Evolutionary conservation across 2,329 filamentous ascomycete genomes (phyloP).

Genomic region (Cladophialophora immunda): DNA sequence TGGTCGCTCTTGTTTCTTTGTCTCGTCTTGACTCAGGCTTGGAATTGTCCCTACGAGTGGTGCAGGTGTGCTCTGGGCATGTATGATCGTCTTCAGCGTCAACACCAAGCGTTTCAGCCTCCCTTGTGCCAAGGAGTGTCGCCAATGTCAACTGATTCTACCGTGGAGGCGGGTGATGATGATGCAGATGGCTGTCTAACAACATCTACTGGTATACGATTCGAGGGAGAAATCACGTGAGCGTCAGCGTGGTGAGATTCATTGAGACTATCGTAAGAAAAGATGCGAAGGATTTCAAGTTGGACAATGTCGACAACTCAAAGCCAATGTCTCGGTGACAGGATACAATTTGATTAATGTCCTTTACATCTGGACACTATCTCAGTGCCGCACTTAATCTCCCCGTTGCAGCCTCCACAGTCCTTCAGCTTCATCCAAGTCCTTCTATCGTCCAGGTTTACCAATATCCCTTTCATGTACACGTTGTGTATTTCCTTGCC

Average conservation of each 20-base stretch:
- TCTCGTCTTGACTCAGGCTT: neutral
- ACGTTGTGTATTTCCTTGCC: slow-evolving; percentile 20
- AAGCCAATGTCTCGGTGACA: neutral
- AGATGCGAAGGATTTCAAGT: neutral
- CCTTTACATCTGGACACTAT: slow-evolving; percentile 16
- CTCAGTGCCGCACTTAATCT: neutral
- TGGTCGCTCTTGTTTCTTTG: neutral
- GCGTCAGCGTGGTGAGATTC: slow-evolving; percentile 4
- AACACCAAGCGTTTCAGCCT: neutral
- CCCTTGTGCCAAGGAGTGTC: neutral
- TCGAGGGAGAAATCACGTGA: neutral
- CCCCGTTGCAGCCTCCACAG: neutral
- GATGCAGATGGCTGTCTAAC: neutral
- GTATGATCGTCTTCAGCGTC: neutral
- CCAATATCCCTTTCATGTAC: slow-evolving; percentile 25
- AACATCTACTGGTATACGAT: neutral
- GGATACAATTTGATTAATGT: slow-evolving; percentile 16
- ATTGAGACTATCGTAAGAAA: neutral
- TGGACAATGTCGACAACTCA: neutral
- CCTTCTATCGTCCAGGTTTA: slow-evolving; percentile 12
- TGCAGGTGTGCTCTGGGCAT: slow-evolving; percentile 6
- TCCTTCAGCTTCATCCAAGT: slow-evolving; percentile 3
- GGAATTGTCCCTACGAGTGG: neutral
- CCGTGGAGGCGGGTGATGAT: neutral
- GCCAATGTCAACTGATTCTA: neutral